Evolutionary conservation across 78 protist species (phyloP), one percentile per base, ranked within the genome.

Genomic region (Acrasis kona): DNA sequence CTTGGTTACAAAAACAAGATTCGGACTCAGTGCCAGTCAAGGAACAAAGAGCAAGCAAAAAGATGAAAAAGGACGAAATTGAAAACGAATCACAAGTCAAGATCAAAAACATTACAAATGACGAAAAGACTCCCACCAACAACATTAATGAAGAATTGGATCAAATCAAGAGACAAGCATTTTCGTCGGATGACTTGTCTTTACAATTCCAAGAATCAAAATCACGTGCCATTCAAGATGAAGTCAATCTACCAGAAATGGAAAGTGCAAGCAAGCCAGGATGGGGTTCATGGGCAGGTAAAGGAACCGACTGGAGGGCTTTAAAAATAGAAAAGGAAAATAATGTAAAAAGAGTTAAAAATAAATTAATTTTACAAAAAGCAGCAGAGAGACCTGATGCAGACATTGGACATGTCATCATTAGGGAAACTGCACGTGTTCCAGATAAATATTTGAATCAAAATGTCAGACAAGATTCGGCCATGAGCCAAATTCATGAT

Each of bases 261-360:
- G 61, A 50, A n/a, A n/a, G 34, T n/a, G 19, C 19, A 50, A 19
- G 19, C 19, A 19, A 50, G 19, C 61, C 61, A 50, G 61, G 61
- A n/a, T 50, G 61, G 61, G 61, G 61, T 50, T 50, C 61, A 50
- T 50, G 61, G 61, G 19, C 61, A 50, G 61, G 61, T n/a, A 50
- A 50, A 50, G 61, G 61, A 50, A 19, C 19, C 19, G 19, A 50
- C 19, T 19, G 19, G 19, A 50, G 19, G 19, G 19, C 19, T n/a
- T n/a, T 50, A 50, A 19, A 50, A 19, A 50, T 19, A 50, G 19
- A 50, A n/a, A n/a, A 19, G 19, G 61, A 50, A 50, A 19, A n/a
- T 19, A 50, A 50, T n/a, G 19, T 50, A 19, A 50, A 50, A 50
- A 50, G 61, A 50, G 19, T 50, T 50, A 19, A 50, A 50, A 50